Base-by-base conservation (phyloP, 768 basidiomycete species). In the Russula sp. region DNA sequence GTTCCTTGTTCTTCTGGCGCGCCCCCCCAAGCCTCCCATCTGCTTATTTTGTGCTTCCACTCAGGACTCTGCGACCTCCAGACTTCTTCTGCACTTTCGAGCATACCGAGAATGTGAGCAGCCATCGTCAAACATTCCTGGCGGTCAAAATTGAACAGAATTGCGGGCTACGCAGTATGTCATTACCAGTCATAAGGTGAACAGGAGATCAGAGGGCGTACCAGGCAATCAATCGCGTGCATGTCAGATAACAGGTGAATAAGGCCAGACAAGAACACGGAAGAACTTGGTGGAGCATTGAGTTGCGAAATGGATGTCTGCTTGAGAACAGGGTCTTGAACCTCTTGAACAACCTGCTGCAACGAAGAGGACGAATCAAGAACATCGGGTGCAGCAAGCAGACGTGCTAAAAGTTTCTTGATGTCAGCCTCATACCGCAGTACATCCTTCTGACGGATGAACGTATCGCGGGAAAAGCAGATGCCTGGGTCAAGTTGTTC, bases 91-190 rank as follows among this genome's bases (percentile, higher is more conserved):
- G 79, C 75, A 0, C 32, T 48, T 57, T 74, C 65, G 14, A 88
- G 75, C 0, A 60, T 68, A 2, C 59, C 16, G 1, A 74, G 20
- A 25, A 88, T 69, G 13, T 62, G 59, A 22, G 68, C 41, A 0
- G 77, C 82, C 74, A 86, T 77, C n/a, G 71, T 65, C 68, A 87
- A 85, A 69, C 86, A 87, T 20, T 75, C 74, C 2, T 73, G 69
- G 20, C 87, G 79, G 65, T 87, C 83, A 66, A 88, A 86, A 56
- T 76, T 79, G 74, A 89, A 89, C 22, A 88, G 70, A 13, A 89
- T 79, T 0, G 85, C 87, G 4, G 86, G 85, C 84, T 85, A 56
- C 0, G 45, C 10, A 20, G 53, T 32, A 48, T 57, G 50, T 39
- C 18, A 29, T 59, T 18, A 34, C 20, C 35, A 35, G 22, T 43